phyloP scores from a whole-genome alignment of 2,329 filamentous ascomycete genomes.

The Epichloe sylvatica region DNA sequence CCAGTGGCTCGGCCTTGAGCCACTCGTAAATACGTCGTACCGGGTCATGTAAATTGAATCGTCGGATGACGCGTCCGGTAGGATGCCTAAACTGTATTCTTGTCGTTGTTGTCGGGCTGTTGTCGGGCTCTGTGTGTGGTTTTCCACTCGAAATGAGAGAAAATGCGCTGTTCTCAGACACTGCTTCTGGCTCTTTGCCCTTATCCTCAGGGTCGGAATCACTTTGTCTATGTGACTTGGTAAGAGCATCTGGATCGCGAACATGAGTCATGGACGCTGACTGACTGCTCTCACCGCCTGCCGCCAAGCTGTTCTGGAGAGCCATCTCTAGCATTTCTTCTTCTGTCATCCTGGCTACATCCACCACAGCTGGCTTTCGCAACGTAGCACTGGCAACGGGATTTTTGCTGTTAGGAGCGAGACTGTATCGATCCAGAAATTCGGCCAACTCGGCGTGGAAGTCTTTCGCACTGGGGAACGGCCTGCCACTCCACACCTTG shows the following conservation, averaged over 20 bases:
- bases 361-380: slow-evolving; percentile 53
- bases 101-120: slow-evolving; percentile 58
- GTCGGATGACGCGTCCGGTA: slow-evolving; percentile 68
- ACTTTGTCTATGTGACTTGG: slow-evolving; percentile 40
- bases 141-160: slow-evolving; percentile 54
- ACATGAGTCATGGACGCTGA: slow-evolving; percentile 36
- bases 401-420: slow-evolving; percentile 80
- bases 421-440: slow-evolving; percentile 92
- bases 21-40: slow-evolving; percentile 87
- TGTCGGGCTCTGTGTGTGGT: slow-evolving; percentile 65
- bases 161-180: slow-evolving; percentile 41
- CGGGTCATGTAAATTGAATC: slow-evolving; percentile 63
- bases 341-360: slow-evolving; percentile 82
- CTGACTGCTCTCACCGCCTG: slow-evolving; percentile 20
- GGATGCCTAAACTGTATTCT: slow-evolving; percentile 88
- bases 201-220: slow-evolving; percentile 18
- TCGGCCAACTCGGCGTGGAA: slow-evolving; percentile 88
- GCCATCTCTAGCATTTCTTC: slow-evolving; percentile 96
- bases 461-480: slow-evolving; percentile 60
- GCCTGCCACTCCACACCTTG: slow-evolving; percentile 83
- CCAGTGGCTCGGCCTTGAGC: slow-evolving; percentile 78
- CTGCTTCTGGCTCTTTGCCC: slow-evolving; percentile 31
- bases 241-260: slow-evolving; percentile 77
- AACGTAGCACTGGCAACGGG: slow-evolving; percentile 58
- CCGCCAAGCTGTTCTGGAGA: slow-evolving; percentile 70